Evolutionary conservation across 495 filamentous ascomycete species (phyloP), one percentile per base, ranked within the genome.

Genomic region (Usnea hakonensis): DNA sequence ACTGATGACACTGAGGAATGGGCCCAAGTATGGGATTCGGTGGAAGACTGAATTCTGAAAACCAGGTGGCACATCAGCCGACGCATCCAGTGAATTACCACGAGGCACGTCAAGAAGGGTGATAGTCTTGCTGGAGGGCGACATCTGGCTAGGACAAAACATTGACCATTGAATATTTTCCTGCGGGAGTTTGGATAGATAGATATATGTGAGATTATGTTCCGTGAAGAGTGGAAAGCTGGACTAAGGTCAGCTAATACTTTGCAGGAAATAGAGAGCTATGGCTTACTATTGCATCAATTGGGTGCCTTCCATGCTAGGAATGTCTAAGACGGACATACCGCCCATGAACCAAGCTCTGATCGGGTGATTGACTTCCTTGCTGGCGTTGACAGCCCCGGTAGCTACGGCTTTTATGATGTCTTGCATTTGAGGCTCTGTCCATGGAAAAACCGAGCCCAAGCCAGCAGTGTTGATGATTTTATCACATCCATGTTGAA

Each of bases 401-500:
- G 41, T 61, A 10, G 69, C 60, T 3, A 74, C 74, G 2, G 74
- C 73, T 19, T 69, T 54, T 13, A 68, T 56, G 21, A 75, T 73
- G 10, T 58, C 67, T 21, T 66, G 73, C 59, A 66, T 54, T 54
- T 66, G 50, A 55, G 70, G 26, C 23, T 40, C 17, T 55, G 71
- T 65, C 64, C 71, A 71, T 13, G 71, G 72, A 6, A 69, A 62
- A n/a, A 67, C 32, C 0, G 70, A 65, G 17, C 65, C 67, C n/a
- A 60, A 41, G 8, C 76, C 76, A 2, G 77, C 76, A 7, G 71
- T 67, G 62, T 73, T 76, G 55, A 78, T 64, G 40, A 79, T 68
- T 8, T 69, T 77, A 60, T 77, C 71, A 57, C 76, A 76, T 57
- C 69, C 57, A 55, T 72, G 58, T 16, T 67, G 65, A 21, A 71